Evolutionary conservation across 352 stramenopile species (phyloP).

Genomic region (Phytopythium mirpurense): DNA sequence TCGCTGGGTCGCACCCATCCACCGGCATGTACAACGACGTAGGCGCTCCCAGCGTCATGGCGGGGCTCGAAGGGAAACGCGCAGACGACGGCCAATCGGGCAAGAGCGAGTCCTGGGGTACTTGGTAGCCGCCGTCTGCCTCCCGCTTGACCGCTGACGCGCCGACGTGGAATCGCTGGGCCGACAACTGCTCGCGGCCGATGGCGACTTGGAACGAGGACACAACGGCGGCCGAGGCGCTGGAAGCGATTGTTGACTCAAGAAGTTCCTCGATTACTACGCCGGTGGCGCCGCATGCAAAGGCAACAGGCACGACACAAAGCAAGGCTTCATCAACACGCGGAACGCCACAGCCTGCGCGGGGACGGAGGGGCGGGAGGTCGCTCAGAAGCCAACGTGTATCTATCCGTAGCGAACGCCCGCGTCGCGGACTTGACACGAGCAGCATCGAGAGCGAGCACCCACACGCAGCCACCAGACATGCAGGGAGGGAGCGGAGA

Average conservation of each 20-base stretch:
- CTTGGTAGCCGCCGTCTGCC: not conserved
- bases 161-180: not conserved
- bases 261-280: constrained; percentile 64
- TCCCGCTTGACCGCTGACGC: not conserved
- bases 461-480: constrained; percentile 21
- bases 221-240: constrained; percentile 9
- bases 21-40: not conserved
- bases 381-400: constrained; percentile 5
- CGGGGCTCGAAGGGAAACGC: not conserved
- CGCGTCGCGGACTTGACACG: constrained; percentile 6
- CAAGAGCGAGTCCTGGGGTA: not conserved
- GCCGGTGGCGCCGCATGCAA: not conserved
- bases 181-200: constrained; percentile 6
- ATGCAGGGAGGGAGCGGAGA: constrained; percentile 27
- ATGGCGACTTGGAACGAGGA: constrained; percentile 17
- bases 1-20: no score
- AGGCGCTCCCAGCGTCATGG: not conserved
- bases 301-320: constrained; percentile 20
- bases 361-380: not conserved
- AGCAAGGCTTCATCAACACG: constrained; percentile 32
- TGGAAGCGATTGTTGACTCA: constrained; percentile 32
- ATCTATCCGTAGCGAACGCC: constrained; percentile 8
- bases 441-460: constrained; percentile 2
- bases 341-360: constrained; percentile 19
- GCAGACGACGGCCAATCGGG: not conserved